A percentile compares a stretch with the other conserved stretches of the same genome.
Evolutionary conservation across 192 early-diverging fungal species (phyloP).

Genomic region (Linnemannia exigua): DNA sequence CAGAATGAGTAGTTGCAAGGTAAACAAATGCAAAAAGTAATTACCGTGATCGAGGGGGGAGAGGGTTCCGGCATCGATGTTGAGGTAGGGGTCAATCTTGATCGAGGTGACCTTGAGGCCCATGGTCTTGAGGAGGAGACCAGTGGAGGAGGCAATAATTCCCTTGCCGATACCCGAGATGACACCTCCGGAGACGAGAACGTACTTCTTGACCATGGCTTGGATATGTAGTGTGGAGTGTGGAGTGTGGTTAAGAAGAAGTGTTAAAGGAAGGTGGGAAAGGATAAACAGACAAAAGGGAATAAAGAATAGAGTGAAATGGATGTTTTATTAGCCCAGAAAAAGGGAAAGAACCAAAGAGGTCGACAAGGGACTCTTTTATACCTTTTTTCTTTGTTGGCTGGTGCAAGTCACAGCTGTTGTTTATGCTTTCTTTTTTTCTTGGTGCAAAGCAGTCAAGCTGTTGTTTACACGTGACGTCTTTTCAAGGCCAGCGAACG

Average conservation of each 20-base stretch:
- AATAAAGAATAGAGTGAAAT: constrained; percentile 23
- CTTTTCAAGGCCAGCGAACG: background rate
- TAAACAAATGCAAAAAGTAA: constrained; percentile 3
- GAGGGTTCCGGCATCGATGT: constrained; percentile 98
- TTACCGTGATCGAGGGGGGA: constrained; percentile 97
- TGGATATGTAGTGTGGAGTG: constrained; percentile 9
- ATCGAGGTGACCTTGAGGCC: constrained; percentile 96
- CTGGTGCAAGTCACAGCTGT: constrained; percentile 4
- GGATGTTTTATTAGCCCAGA: constrained; percentile 35
- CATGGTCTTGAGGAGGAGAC: constrained; percentile 92
- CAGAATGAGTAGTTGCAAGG: background rate
- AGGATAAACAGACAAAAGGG: background rate
- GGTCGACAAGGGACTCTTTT: background rate
- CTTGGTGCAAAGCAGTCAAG: constrained; percentile 6
- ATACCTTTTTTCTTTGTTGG: background rate
- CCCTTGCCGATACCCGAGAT: constrained; percentile 99
- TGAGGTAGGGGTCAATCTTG: constrained; percentile 99
- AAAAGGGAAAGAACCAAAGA: constrained; percentile 49
- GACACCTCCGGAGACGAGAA: constrained; percentile 97
- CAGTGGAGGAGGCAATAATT: constrained; percentile 98
- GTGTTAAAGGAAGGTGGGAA: background rate
- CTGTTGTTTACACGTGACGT: background rate
- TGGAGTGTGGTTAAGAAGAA: background rate
- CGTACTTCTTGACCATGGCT: constrained; percentile 83
- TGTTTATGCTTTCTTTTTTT: constrained; percentile 24